A percentile compares a stretch with the other conserved stretches of the same genome.
These are phyloP conservation scores for Prunus padus DNA, from an alignment of 306 rosid genomes.

Conservation along the genomic window DNA sequence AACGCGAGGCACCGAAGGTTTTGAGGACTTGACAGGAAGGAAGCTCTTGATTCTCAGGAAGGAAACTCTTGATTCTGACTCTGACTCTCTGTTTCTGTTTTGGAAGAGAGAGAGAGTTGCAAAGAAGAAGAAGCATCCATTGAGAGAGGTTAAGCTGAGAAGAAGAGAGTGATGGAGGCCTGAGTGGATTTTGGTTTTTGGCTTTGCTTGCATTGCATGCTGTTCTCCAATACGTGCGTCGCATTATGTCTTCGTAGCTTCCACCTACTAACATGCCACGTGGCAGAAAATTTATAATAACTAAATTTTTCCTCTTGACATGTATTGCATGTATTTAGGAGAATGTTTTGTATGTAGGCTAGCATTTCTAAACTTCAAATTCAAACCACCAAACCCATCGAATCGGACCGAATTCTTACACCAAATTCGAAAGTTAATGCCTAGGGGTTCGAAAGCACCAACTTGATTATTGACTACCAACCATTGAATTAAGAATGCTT, in stretches of 20 bases:
- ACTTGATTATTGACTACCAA: too few species aligned
- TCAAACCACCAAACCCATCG: too few species aligned
- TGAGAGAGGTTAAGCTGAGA: background rate
- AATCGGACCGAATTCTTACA: too few species aligned
- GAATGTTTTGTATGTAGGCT: too few species aligned
- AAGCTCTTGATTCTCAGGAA: conserved; percentile 17
- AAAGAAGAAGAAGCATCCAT: background rate
- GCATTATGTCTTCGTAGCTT: background rate
- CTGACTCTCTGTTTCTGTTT: background rate
- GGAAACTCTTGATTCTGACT: background rate
- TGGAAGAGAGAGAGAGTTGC: background rate
- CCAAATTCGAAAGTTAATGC: too few species aligned
- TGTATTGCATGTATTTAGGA: too few species aligned
- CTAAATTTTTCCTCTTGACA: too few species aligned
- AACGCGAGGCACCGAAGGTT: conserved; percentile 38
- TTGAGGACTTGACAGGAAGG: conserved; percentile 37
- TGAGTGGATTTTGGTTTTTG: background rate
- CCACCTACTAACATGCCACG: background rate
- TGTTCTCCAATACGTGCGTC: background rate
- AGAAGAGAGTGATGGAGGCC: background rate
- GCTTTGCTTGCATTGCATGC: background rate
- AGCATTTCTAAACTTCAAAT: too few species aligned
- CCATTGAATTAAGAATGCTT: too few species aligned
- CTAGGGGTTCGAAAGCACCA: too few species aligned
- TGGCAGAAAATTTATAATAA: background rate